Base-by-base conservation (phyloP, 805 yeast genomes). In the Candida gorgasii region DNA sequence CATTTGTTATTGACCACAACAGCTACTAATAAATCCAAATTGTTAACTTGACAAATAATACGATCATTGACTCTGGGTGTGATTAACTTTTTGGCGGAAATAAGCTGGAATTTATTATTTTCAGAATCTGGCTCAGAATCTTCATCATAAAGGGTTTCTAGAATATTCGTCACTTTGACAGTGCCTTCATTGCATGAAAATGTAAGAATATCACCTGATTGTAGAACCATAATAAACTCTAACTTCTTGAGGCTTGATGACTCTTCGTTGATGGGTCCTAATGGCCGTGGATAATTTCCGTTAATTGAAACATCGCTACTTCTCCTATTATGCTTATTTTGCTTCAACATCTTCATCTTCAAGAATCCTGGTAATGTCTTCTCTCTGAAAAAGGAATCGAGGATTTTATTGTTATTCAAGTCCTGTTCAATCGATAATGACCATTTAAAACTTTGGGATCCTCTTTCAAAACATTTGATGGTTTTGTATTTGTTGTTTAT, bases 31-130 rank as follows among this genome's bases (percentile, higher is more conserved):
- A 86, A 51, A 27, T 75, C 75, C 8, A 78, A 79, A 36, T 69
- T 69, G 9, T 62, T 63, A 3, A 76, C 63, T 36, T 75, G 69
- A 44, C 81, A 76, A 1, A 87, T 79, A 22, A 87, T 63, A 47
- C 90, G 69, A 57, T 86, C 93, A 53, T 79, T 82, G 18, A 86
- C 82, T 56, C 93, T 72, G 4, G 95, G 88, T 0, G 95, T 82
- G 2, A 74, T 57, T 8, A 88, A 58, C 46, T 76, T 76, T 39
- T 74, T 75, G 42, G 83, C 82, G 2, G 79, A 67, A 1, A 69
- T 65, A n/a, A 84, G 54, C 15, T 42, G 43, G 5, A 49, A 32
- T 11, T 29, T 38, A 6, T 30, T 14, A 11, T 23, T n/a, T 17
- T 43, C 46, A 14, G n/a, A n/a, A n/a, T n/a, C n/a, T n/a, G n/a